Base-by-base conservation (phyloP, 352 stramenopile genomes). In the Phytophthora citrophthora region DNA sequence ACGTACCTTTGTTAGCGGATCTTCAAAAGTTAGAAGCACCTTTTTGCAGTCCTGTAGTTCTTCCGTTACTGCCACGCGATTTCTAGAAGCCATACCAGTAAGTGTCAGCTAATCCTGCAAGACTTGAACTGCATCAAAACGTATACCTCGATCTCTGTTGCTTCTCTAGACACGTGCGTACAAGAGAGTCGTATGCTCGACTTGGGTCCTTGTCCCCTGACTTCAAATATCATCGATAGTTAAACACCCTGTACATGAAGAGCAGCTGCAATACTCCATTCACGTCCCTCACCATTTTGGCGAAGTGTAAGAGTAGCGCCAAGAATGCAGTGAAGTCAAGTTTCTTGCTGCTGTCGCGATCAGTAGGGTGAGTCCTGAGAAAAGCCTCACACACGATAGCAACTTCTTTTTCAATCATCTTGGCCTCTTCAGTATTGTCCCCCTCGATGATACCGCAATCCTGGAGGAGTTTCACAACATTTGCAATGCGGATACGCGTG, bases 341-440 rank as follows among this genome's bases (percentile, higher is more conserved):
- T 20, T 89, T 90, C 52, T 86, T 90, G 39, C 69, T 63, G 36
- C 61, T 76, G 41, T 94, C 76, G 27, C 82, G 75, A 39, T 90
- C 76, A 32, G 69, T 81, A n/a, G 81, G 72, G 36, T 85, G 76
- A 38, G 49, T 62, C 54, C 89, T 88, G 5, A 92, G 59, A 26
- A 90, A 90, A 26, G 79, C 80, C 24, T 90, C 83, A 61, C 83
- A 91, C 41, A 94, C 81, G 47, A 91, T 91, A 46, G 76, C 50
- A n/a, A 91, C 77, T 45, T 90, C 83, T 48, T 83, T 90, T 43
- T 91, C 78, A 52, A 90, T 70, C 61, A 89, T 78, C 56, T 83
- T 88, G 29, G 81, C 76, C 38, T 86, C 74, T 18, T 81, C 78
- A 1, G 70, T 84, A 41, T 74, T 65, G 20, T 76, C 64, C 15